Evolutionary conservation across 768 basidiomycete species (phyloP).

Genomic region (Rhodotorula paludigena): DNA sequence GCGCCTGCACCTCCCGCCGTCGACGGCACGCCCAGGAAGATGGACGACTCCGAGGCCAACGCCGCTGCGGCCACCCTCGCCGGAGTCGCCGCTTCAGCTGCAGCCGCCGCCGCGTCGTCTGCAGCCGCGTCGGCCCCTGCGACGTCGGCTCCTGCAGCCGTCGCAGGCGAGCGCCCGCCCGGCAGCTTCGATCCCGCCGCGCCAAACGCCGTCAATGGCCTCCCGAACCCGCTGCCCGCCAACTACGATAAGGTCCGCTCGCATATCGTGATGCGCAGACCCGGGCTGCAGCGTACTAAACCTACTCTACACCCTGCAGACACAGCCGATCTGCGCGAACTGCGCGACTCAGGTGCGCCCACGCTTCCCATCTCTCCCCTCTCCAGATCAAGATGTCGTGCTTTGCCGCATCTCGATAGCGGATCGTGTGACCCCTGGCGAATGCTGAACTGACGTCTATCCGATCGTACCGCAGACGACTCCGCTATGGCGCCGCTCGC

Average conservation of each 20-base stretch:
- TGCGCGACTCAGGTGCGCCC: conserved; percentile 36
- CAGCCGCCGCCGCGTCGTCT: not conserved
- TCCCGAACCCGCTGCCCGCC: conserved; percentile 26
- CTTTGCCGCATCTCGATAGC: too few relatives aligned
- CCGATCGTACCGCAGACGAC: conserved; percentile 34
- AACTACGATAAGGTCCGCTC: conserved; percentile 31
- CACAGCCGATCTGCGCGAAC: conserved; percentile 40
- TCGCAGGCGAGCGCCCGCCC: not conserved
- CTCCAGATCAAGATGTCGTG: too few relatives aligned
- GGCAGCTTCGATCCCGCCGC: conserved; percentile 31
- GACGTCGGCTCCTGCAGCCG: not conserved
- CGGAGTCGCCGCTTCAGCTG: not conserved
- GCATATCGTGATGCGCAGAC: not conserved
- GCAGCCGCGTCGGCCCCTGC: not conserved
- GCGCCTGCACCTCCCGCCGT: not conserved
- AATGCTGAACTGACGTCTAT: not conserved
- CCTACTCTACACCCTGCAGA: not conserved
- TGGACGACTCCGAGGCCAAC: conserved; percentile 3
- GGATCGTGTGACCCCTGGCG: not conserved
- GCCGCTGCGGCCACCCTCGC: not conserved
- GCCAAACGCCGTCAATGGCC: conserved; percentile 27
- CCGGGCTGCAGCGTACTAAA: not conserved
- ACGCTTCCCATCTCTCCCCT: not conserved
- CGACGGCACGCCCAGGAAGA: not conserved
- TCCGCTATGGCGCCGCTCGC: conserved; percentile 43